A percentile compares a stretch with the other conserved stretches of the same genome.
Conservation (phyloP, 1,284 basidiomycete genomes). For the Stygiomarasmius scandens region DNA sequence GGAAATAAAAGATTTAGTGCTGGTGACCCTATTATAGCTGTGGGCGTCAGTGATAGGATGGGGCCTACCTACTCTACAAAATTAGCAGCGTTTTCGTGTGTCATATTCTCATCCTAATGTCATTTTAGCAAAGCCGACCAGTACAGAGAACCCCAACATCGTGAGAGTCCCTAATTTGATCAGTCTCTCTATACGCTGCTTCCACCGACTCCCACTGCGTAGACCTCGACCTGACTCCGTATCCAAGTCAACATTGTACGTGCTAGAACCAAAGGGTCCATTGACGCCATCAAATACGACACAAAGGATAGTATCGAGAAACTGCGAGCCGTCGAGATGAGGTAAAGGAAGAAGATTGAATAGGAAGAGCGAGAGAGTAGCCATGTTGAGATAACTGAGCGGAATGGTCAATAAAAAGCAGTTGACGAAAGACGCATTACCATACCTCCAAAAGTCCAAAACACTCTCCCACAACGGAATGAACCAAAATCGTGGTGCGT, state of each 20-base stretch:
- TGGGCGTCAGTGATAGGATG: too few species aligned
- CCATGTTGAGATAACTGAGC: constrained; percentile 60
- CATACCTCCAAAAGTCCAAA: constrained; percentile 51
- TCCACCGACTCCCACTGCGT: background rate
- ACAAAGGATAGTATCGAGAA: constrained; percentile 46
- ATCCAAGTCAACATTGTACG: background rate
- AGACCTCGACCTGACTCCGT: background rate
- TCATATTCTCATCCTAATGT: background rate
- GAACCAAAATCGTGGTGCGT: constrained; percentile 46
- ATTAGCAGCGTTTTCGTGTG: too few species aligned
- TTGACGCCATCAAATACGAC: background rate
- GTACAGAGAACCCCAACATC: background rate
- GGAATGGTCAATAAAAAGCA: background rate
- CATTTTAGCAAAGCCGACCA: background rate
- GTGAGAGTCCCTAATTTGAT: constrained; percentile 1
- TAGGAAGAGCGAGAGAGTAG: constrained; percentile 69
- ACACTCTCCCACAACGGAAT: constrained; percentile 43
- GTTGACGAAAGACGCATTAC: constrained; percentile 14
- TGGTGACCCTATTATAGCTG: too few species aligned
- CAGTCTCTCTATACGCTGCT: constrained; percentile 2
- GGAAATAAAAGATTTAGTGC: too few species aligned
- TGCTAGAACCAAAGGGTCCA: background rate
- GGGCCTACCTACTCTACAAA: too few species aligned
- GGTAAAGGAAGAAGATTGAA: constrained; percentile 74
- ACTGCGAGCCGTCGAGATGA: constrained; percentile 62